Evolutionary conservation across 2,329 filamentous ascomycete species (phyloP).

Genomic region (Botrytis cinerea): DNA sequence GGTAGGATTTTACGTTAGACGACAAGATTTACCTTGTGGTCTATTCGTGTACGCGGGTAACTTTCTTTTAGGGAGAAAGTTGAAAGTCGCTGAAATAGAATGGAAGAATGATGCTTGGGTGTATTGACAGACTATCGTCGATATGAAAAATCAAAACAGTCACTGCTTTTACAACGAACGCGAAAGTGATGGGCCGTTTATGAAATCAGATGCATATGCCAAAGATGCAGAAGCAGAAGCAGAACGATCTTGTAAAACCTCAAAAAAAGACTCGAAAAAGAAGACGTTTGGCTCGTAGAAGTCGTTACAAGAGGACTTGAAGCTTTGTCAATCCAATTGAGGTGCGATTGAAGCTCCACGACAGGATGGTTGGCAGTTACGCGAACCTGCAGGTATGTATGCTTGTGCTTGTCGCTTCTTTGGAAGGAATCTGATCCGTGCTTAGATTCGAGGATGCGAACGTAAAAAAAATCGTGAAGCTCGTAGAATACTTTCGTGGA

Average conservation of each 20-base stretch:
- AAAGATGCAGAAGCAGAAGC: constrained; percentile 25
- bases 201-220: constrained; percentile 37
- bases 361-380: constrained; percentile 38
- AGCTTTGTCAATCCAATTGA: constrained; percentile 41
- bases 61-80: constrained; percentile 9
- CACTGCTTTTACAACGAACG: constrained; percentile 35
- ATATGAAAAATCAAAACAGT: constrained; percentile 22
- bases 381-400: constrained; percentile 44
- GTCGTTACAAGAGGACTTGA: constrained; percentile 45
- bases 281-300: constrained; percentile 48
- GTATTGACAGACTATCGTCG: constrained; percentile 26
- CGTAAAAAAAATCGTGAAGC: constrained; percentile 36
- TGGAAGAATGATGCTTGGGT: constrained; percentile 28
- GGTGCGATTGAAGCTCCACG: constrained; percentile 42
- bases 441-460: constrained; percentile 39
- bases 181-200: constrained; percentile 35
- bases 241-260: constrained; percentile 38
- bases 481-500: constrained; percentile 31
- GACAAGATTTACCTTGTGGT: constrained; percentile 24
- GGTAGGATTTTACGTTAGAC: constrained; percentile 15
- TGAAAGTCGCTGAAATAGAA: constrained; percentile 15
- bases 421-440: constrained; percentile 36
- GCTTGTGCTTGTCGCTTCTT: constrained; percentile 40
- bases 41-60: constrained; percentile 3
- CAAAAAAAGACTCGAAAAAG: constrained; percentile 37